phyloP scores from a whole-genome alignment of 2,329 filamentous ascomycete genomes.

The Clarireedia homoeocarpa region DNA sequence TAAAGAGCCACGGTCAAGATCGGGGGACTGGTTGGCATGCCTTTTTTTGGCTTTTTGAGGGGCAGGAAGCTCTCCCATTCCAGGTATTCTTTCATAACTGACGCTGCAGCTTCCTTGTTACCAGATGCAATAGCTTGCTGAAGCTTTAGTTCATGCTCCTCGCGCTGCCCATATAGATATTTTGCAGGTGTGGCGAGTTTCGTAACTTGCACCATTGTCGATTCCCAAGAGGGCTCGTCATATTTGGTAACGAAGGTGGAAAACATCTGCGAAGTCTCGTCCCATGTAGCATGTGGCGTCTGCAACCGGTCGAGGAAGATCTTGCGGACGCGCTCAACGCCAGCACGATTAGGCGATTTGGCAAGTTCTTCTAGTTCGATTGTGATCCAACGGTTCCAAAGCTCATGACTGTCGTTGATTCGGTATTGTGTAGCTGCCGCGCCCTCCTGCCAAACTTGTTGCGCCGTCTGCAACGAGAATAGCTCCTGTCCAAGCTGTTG shows the following conservation, averaged over 20 bases:
- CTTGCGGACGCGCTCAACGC: constrained; percentile 56
- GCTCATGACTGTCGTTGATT: constrained; percentile 65
- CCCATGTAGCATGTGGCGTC: constrained; percentile 68
- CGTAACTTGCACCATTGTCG: constrained; percentile 62
- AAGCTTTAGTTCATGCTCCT: constrained; percentile 60
- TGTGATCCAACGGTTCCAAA: constrained; percentile 74
- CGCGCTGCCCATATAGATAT: constrained; percentile 53
- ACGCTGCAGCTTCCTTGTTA: constrained; percentile 47
- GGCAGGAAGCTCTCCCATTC: constrained; percentile 71
- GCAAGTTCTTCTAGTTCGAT: constrained; percentile 62
- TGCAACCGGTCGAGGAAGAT: constrained; percentile 64
- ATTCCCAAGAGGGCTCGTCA: constrained; percentile 63
- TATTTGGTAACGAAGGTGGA: constrained; percentile 68
- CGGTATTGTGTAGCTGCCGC: constrained; percentile 66
- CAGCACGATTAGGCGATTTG: constrained; percentile 44
- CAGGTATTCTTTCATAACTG: constrained; percentile 59
- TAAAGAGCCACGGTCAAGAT: constrained; percentile 60
- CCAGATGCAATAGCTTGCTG: constrained; percentile 47
- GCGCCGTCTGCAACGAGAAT: constrained; percentile 59
- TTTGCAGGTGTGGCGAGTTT: constrained; percentile 56
- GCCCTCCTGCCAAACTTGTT: constrained; percentile 64
- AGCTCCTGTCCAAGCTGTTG: constrained; percentile 60
- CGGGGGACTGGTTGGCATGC: constrained; percentile 37
- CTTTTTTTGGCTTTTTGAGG: constrained; percentile 44
- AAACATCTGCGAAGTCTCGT: constrained; percentile 66